Base-by-base conservation (phyloP, 768 basidiomycete species). In the Pleurotus djamor region DNA sequence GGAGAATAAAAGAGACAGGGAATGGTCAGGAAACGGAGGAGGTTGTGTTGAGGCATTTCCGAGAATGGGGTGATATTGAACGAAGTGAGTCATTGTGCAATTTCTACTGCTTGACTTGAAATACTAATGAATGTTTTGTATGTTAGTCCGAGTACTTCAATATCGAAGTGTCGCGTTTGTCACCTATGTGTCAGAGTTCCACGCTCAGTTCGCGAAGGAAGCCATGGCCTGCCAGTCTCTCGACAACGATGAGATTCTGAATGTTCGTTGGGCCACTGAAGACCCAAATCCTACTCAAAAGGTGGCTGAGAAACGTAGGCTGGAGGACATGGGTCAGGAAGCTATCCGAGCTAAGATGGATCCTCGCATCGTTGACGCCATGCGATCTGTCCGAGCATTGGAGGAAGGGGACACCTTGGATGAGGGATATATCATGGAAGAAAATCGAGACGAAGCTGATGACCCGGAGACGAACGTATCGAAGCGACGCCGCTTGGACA, bases 181-280 rank as follows among this genome's bases (percentile, higher is more conserved):
- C 54, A 98, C 96, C 2, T 98, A 98, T 74, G 83, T 86, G 47
- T 83, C 83, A 28, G 96, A 99, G 70, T 69, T 90, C 51, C 77
- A 87, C 65, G 97, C 93, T 3, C 92, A 95, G 67, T 99, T 99
- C 70, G 97, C 97, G 14, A 97, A 97, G 70, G 97, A 99, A 72
- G 86, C 96, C 0, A 99, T 99, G 97, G 94, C 96, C 13, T 96
- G 96, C 72, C 97, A 99, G 73, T 95, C 92, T 14, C 80, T 98
- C 63, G 97, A 98, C 70, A 91, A 94, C 66, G 96, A 97, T 70
- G 97, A 99, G 68, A 95, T 98, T 61, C 82, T 98, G 61, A 99
- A 99, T 72, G 95, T 98, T 55, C 89, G 96, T 50, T 99, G 97
- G 97, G 97, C 97, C 37, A 98, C 96, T 0, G 96, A 97, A 69